Conservation (phyloP, 345 rosid genomes). For the Jatropha curcas region DNA sequence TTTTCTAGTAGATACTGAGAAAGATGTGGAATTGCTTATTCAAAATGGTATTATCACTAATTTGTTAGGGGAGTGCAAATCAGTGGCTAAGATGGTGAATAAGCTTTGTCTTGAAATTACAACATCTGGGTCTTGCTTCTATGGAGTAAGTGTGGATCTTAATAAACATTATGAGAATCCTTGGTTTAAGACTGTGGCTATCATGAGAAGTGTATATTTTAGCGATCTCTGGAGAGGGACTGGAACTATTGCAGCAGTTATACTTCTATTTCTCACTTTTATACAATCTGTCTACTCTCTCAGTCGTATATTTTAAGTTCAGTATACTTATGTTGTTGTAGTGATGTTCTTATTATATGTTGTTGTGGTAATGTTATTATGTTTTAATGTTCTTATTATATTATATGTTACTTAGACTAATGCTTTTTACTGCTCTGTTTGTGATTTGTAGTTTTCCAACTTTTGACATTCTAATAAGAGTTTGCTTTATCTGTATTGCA, state of each 20-base stretch:
- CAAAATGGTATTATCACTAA: not conserved
- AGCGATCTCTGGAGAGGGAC: not conserved
- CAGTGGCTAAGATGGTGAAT: not conserved
- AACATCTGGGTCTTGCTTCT: not conserved
- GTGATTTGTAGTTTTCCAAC: too few species aligned
- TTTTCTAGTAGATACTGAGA: not conserved
- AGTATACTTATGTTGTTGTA: not conserved
- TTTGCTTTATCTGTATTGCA: too few species aligned
- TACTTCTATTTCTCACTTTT: not conserved
- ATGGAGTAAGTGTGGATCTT: accelerated
- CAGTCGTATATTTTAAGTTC: too few species aligned
- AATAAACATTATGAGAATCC: not conserved
- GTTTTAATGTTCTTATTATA: too few species aligned
- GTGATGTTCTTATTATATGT: too few species aligned
- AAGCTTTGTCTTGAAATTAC: not conserved
- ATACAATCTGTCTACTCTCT: not conserved
- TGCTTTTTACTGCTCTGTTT: too few species aligned
- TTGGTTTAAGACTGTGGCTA: not conserved
- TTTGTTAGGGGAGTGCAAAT: not conserved
- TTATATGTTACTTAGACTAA: too few species aligned
- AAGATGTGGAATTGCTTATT: not conserved
- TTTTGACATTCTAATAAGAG: too few species aligned
- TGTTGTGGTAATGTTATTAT: too few species aligned
- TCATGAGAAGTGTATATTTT: not conserved
- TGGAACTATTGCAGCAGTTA: not conserved